Evolutionary conservation across 352 stramenopile species (phyloP), one percentile per base, ranked within the genome.

Genomic region (Phytopythium aichiense): DNA sequence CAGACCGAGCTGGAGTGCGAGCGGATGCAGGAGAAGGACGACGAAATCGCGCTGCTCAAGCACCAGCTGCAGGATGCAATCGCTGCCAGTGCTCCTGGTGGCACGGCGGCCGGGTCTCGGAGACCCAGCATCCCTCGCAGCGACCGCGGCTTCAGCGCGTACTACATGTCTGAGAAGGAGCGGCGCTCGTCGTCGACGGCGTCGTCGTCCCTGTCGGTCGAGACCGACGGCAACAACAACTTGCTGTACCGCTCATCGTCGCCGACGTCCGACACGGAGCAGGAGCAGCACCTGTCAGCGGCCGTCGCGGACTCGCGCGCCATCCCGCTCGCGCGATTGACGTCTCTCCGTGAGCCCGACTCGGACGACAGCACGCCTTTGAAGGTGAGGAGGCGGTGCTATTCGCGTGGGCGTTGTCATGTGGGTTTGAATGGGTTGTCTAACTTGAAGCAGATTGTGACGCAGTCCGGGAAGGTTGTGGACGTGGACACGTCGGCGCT

Each of bases 11-110:
- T 63, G 1, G 67, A 73, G 11, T 66, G 75, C 37, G 68, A 86
- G 57, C 73, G 75, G 58, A 61, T 88, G 46, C 63, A 76, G 49
- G 64, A 67, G 22, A 90, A 90, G 61, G 72, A 89, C 37, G 42
- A 66, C 9, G 77, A 92, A 58, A 68, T 90, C 12, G 66, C 55
- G 7, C 51, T 79, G 46, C 69, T 92, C 37, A 72, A 63, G 2
- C 74, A 73, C 49, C 69, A 88, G 50, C 66, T 92, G 15, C 66
- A 87, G n/a, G 63, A 73, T 18, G 71, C 78, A 2, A 53, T 70
- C 16, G 59, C 72, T 45, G 58, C 54, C 40, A 76, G 66, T 20
- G 60, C 65, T 4, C 63, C 71, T 7, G 60, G 46, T 71, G 20
- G n/a, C 15, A 13, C 9, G 7, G 16, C 33, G n/a, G 12, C 35